Evolutionary conservation across 2,329 filamentous ascomycete genomes (phyloP), one percentile per base, ranked within the genome.

Genomic region (Calonectria crousiana): DNA sequence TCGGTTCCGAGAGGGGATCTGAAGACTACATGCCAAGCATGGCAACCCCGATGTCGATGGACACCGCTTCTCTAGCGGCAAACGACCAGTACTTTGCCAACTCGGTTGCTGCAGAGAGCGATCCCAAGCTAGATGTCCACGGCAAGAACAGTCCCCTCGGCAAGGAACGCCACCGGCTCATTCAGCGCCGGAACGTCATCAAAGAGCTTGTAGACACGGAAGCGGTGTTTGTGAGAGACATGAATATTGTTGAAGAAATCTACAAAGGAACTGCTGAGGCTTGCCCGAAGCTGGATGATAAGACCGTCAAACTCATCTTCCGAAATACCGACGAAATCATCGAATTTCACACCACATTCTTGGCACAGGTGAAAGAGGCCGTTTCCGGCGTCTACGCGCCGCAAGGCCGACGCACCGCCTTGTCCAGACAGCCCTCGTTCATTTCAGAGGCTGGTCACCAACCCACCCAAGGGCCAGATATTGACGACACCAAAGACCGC

Each of bases 161-260:
- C 36, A 89, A 92, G 74, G 91, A 93, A 76, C 90, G 90, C 74
- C 93, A 93, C 74, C 92, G 94, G n/a, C 87, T 98, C 11, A 91
- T 91, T 65, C 94, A 96, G 82, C 93, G 97, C 26, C 92, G 93
- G 69, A 92, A 97, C 82, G 92, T 97, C 62, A 93, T 98, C 80
- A 96, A 96, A 82, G 97, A 99, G 84, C 88, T 99, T 47, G 90
- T 98, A 58, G 95, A 98, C 81, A 99, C 97, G 0, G 97, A 99
- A 83, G 93, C 95, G 62, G 93, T 93, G 8, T 98, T 98, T 84
- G 93, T 97, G 71, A 92, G 95, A 76, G 97, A 99, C 83, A 96
- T 99, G 95, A 98, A 96, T 83, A 96, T 99, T 68, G 94, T 98
- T 3, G 95, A 98, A 81, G 96, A 98, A 82, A 98, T 99, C 69